Conservation (phyloP, 2,329 filamentous ascomycete genomes). For the Alternaria arbusti region DNA sequence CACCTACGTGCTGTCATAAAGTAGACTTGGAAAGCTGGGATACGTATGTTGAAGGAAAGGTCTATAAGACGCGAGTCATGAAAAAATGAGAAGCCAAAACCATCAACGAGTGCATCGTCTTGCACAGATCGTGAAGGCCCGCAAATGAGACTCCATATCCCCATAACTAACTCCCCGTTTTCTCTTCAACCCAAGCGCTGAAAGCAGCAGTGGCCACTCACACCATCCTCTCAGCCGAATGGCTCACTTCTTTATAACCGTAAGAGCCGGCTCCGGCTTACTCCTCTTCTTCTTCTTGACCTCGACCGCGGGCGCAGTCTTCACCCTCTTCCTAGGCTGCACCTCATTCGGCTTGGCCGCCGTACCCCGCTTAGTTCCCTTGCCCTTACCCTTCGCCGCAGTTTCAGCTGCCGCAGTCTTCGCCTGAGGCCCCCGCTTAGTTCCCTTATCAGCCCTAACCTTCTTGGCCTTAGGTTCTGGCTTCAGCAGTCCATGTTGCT, state of each 20-base stretch:
- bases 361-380: constrained; percentile 5
- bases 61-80: not conserved
- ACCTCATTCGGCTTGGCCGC: constrained; percentile 14
- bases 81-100: not conserved
- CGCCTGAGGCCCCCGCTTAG: constrained; percentile 15
- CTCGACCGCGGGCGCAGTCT: constrained; percentile 13
- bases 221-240: not conserved
- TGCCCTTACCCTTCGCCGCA: not conserved
- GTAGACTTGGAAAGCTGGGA: not conserved
- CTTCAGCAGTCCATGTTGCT: constrained; percentile 32
- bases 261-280: not conserved
- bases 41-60: not conserved
- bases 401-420: not conserved
- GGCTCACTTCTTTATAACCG: constrained; percentile 3
- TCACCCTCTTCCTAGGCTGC: constrained; percentile 27
- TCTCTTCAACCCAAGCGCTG: not conserved
- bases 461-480: constrained; percentile 9
- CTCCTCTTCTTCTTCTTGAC: constrained; percentile 11
- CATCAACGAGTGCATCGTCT: not conserved
- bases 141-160: not conserved
- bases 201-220: not conserved
- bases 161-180: not conserved
- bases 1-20: too few species aligned
- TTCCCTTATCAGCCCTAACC: constrained; percentile 25
- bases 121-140: not conserved